Evolutionary conservation across 2,329 filamentous ascomycete genomes (phyloP).

Genomic region (Cladosporium sp.): DNA sequence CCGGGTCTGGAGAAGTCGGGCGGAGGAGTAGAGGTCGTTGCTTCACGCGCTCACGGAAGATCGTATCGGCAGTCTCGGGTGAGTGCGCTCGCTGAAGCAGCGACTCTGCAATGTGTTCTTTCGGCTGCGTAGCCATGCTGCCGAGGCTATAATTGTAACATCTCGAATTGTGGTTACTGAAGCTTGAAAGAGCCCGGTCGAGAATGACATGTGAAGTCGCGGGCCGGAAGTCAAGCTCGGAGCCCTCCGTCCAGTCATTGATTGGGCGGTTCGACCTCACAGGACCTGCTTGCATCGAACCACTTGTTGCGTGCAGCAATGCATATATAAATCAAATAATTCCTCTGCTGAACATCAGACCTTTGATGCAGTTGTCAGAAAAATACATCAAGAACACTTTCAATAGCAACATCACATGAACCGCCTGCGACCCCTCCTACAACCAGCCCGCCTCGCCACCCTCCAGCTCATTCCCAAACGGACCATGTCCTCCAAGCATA

Average conservation of each 20-base stretch:
- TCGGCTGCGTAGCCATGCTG: slow-evolving; percentile 23
- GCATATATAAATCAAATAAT: no score
- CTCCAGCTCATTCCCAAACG: slow-evolving; percentile 5
- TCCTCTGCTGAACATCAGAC: no score
- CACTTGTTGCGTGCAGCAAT: no score
- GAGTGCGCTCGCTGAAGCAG: slow-evolving; percentile 76
- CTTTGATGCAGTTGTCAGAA: not conserved
- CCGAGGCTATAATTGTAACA: not conserved
- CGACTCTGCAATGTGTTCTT: slow-evolving; percentile 37
- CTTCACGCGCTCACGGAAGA: slow-evolving; percentile 77
- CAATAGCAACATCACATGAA: not conserved
- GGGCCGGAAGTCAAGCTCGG: not conserved
- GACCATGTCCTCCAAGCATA: slow-evolving; percentile 33
- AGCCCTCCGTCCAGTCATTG: not conserved
- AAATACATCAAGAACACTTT: no score
- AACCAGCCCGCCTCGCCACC: slow-evolving; percentile 1
- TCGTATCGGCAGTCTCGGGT: slow-evolving; percentile 60
- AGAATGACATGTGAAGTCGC: slow-evolving; percentile 4
- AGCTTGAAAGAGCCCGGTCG: not conserved
- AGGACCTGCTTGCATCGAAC: no score
- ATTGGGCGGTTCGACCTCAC: not conserved
- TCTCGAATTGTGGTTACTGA: not conserved
- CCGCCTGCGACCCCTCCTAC: not conserved
- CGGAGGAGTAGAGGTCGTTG: slow-evolving; percentile 74
- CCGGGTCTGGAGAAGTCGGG: slow-evolving; percentile 60